Percentiles rank a stretch among this genome's conserved stretches.
Conservation (phyloP, 2,329 filamentous ascomycete genomes). For the Davidsoniella australis region DNA sequence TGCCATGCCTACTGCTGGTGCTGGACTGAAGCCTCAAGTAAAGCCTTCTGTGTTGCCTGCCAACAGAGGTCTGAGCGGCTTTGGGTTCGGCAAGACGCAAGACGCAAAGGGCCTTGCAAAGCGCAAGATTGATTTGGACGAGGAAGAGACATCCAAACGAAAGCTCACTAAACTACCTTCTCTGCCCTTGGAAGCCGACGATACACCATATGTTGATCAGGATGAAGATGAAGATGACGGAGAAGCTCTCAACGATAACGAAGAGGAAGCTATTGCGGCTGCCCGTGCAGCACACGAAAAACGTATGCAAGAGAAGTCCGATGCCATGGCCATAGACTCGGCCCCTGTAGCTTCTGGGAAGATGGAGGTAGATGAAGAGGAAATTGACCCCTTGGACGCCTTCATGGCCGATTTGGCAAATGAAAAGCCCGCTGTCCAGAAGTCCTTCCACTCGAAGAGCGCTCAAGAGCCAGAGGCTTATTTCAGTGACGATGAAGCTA, state of each 20-base stretch:
- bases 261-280: constrained; percentile 76
- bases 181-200: constrained; percentile 48
- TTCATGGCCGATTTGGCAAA: constrained; percentile 67
- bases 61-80: constrained; percentile 56
- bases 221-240: constrained; percentile 57
- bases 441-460: constrained; percentile 23
- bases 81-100: constrained; percentile 59
- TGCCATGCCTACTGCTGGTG: constrained; percentile 4
- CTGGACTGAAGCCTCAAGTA: constrained; percentile 15
- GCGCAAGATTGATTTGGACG: constrained; percentile 67
- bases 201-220: constrained; percentile 42
- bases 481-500: constrained; percentile 70
- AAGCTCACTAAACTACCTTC: constrained; percentile 84
- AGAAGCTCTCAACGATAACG: constrained; percentile 62
- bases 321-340: constrained; percentile 14
- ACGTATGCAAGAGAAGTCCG: constrained; percentile 35
- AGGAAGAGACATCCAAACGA: constrained; percentile 71
- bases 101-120: constrained; percentile 50
- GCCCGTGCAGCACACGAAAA: constrained; percentile 73
- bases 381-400: constrained; percentile 81
- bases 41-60: constrained; percentile 42
- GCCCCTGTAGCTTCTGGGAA: constrained; percentile 20
- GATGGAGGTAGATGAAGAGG: constrained; percentile 41
- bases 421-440: constrained; percentile 19
- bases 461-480: constrained; percentile 63